phyloP scores from a whole-genome alignment of 2,329 filamentous ascomycete species.

The Colletotrichum filicis region DNA sequence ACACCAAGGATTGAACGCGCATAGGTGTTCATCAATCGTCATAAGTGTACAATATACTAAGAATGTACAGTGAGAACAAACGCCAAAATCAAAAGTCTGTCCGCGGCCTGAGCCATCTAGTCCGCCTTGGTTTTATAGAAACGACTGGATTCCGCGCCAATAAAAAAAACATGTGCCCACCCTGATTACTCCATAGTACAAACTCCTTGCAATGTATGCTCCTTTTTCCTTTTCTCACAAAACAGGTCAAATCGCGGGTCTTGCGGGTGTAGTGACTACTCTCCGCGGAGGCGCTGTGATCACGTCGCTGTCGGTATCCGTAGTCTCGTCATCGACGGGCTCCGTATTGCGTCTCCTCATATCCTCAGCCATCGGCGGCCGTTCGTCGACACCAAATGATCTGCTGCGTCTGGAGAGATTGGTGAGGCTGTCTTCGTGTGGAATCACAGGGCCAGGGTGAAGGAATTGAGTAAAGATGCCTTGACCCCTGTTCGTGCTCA shows the following conservation, averaged over 20 bases:
- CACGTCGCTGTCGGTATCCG: slow-evolving; percentile 13
- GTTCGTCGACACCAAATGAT: slow-evolving; percentile 23
- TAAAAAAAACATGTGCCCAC: neutral
- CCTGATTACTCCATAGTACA: slow-evolving; percentile 17
- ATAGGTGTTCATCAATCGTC: slow-evolving; percentile 15
- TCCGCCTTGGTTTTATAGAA: slow-evolving; percentile 11
- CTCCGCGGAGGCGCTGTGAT: slow-evolving; percentile 17
- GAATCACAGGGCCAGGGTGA: slow-evolving; percentile 58
- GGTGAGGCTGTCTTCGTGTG: slow-evolving; percentile 39
- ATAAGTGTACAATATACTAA: slow-evolving; percentile 23
- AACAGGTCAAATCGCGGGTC: neutral
- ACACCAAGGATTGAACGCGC: neutral
- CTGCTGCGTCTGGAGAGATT: slow-evolving; percentile 14
- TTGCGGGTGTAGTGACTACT: slow-evolving; percentile 29
- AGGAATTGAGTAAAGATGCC: slow-evolving; percentile 57
- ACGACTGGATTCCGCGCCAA: slow-evolving; percentile 9
- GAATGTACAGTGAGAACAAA: slow-evolving; percentile 23
- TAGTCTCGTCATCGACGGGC: slow-evolving; percentile 30
- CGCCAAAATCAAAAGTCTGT: slow-evolving; percentile 13
- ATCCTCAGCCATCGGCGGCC: slow-evolving; percentile 3
- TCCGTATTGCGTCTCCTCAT: slow-evolving; percentile 33
- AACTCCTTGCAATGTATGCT: slow-evolving; percentile 13
- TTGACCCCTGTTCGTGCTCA: slow-evolving; percentile 42
- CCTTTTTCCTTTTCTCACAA: neutral
- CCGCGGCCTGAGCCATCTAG: slow-evolving; percentile 23